Conservation (phyloP, 192 early-diverging fungal genomes). For the Allomyces javanicus region DNA sequence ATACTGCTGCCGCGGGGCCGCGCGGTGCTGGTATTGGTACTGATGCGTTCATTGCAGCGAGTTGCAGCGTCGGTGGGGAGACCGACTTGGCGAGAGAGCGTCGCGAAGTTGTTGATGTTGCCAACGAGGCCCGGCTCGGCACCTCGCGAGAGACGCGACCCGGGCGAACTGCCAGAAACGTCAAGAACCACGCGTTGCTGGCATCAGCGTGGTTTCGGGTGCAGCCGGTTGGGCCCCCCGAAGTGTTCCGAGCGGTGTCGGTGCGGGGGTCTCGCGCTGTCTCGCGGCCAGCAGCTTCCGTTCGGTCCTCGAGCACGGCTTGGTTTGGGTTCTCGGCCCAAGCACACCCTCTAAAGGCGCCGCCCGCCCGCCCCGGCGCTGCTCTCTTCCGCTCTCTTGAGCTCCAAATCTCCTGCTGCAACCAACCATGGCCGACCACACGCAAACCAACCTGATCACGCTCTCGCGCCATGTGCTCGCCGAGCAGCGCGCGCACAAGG, state of each 20-base stretch:
- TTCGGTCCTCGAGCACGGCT: not conserved
- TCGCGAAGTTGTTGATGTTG: too few relatives aligned
- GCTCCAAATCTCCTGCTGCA: not conserved
- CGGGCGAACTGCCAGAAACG: not conserved
- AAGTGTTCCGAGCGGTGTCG: too few relatives aligned
- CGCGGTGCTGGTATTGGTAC: too few relatives aligned
- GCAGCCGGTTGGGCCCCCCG: too few relatives aligned
- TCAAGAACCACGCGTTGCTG: too few relatives aligned
- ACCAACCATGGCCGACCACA: slow-evolving; percentile 29
- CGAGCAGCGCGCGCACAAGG: slow-evolving; percentile 66
- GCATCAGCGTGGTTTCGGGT: too few relatives aligned
- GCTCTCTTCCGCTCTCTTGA: not conserved
- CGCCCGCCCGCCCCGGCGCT: not conserved
- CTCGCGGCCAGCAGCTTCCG: not conserved
- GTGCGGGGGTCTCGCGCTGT: too few relatives aligned
- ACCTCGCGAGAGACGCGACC: not conserved
- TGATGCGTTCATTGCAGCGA: too few relatives aligned
- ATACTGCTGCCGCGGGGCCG: too few relatives aligned
- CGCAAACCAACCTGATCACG: slow-evolving; percentile 76
- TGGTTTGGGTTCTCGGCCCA: not conserved
- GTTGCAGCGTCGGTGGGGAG: too few relatives aligned
- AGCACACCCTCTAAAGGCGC: not conserved
- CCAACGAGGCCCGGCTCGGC: not conserved
- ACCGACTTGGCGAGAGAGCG: too few relatives aligned
- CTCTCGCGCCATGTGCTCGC: slow-evolving; percentile 80